Conservation (phyloP, 116 monocot genomes). For the Posidonia oceanica region DNA sequence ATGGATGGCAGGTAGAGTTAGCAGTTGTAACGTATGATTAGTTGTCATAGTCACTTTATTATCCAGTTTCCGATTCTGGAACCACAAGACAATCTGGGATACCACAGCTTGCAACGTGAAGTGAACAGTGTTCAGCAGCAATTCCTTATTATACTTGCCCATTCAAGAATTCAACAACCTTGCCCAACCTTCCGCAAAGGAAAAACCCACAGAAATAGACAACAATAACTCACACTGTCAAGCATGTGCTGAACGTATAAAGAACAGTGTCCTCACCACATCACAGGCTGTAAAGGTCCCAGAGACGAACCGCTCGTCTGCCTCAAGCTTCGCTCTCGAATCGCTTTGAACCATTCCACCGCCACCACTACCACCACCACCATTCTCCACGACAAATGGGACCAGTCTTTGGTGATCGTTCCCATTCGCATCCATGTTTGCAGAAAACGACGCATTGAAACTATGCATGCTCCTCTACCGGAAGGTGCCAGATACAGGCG, state of each 20-base stretch:
- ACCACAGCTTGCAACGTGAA: constrained; percentile 88
- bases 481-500: constrained; percentile 18
- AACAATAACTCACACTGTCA: constrained; percentile 70
- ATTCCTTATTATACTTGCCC: constrained; percentile 78
- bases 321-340: constrained; percentile 19
- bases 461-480: constrained; percentile 27
- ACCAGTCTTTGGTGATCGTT: not conserved
- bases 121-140: constrained; percentile 95
- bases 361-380: not conserved
- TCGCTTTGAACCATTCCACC: constrained; percentile 19
- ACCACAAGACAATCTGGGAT: constrained; percentile 49
- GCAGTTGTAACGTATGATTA: too few species aligned
- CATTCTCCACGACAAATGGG: constrained; percentile 40
- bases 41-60: constrained; percentile 30
- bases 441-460: constrained; percentile 2
- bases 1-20: too few species aligned
- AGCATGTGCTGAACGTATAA: constrained; percentile 60
- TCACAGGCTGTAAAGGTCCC: constrained; percentile 25
- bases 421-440: constrained; percentile 5
- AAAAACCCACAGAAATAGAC: not conserved
- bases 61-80: constrained; percentile 29
- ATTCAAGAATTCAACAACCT: not conserved
- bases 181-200: not conserved
- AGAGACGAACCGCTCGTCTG: constrained; percentile 9
- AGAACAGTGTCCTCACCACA: constrained; percentile 55